Conservation (phyloP, 345 rosid species). For the Heritiera fomes region DNA sequence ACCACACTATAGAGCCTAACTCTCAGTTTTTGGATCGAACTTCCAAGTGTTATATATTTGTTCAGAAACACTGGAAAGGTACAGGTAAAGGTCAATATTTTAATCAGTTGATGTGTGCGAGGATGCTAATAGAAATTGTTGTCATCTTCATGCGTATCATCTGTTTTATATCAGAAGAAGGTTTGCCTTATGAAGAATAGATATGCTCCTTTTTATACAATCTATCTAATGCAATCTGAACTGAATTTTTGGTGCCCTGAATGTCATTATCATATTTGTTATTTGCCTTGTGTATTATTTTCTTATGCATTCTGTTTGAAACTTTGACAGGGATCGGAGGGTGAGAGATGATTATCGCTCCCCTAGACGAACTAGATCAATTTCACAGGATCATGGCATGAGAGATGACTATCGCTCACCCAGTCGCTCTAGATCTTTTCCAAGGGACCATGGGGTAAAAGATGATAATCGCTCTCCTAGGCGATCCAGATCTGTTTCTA, state of each 20-base stretch:
- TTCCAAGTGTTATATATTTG: constrained; percentile 47
- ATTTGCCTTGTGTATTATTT: neutral
- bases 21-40: constrained; percentile 43
- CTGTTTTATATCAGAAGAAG: constrained; percentile 12
- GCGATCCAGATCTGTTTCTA: constrained; percentile 58
- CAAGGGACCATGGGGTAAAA: constrained; percentile 50
- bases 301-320: constrained; percentile 15
- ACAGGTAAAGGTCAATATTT: constrained; percentile 56
- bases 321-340: constrained; percentile 43
- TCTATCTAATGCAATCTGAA: neutral
- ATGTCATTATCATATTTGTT: neutral
- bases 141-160: neutral
- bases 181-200: constrained; percentile 18
- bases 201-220: neutral
- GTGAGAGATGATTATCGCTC: constrained; percentile 49
- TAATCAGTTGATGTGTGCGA: constrained; percentile 38
- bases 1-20: constrained; percentile 50
- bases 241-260: neutral
- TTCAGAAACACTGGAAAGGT: constrained; percentile 50
- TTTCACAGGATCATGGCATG: constrained; percentile 40
- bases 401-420: constrained; percentile 53
- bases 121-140: constrained; percentile 29
- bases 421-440: constrained; percentile 54
- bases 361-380: constrained; percentile 57
- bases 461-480: constrained; percentile 49